Conservation (phyloP, 1,284 basidiomycete genomes). For the Volvariella volvacea region DNA sequence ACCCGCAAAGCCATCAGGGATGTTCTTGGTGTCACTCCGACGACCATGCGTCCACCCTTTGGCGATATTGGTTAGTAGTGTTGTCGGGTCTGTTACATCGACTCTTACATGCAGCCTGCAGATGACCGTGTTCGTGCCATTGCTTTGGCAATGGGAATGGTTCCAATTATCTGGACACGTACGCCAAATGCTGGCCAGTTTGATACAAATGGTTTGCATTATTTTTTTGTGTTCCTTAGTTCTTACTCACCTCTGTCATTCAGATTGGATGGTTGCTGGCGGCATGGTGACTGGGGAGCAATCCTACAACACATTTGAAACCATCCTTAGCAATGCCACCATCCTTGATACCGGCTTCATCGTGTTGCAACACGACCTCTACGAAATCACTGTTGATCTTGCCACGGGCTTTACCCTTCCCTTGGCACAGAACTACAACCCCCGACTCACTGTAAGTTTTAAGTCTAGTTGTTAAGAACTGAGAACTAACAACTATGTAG, state of each 20-base stretch:
- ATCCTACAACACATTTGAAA: constrained; percentile 52
- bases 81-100: not conserved
- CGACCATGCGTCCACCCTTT: constrained; percentile 56
- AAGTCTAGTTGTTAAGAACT: not conserved
- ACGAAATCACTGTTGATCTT: constrained; percentile 80
- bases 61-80: constrained; percentile 44
- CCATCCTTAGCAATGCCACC: constrained; percentile 57
- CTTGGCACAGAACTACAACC: constrained; percentile 52
- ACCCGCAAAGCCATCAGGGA: constrained; percentile 78
- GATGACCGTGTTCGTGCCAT: constrained; percentile 91
- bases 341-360: constrained; percentile 69
- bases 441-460: constrained; percentile 49
- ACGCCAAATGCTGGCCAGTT: constrained; percentile 54
- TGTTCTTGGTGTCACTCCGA: constrained; percentile 76
- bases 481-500: constrained; percentile 24
- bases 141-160: constrained; percentile 73
- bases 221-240: not conserved
- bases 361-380: constrained; percentile 86
- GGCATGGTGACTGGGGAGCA: constrained; percentile 56
- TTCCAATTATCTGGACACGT: constrained; percentile 77
- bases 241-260: constrained; percentile 8
- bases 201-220: constrained; percentile 66
- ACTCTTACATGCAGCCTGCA: constrained; percentile 15
- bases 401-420: constrained; percentile 85
- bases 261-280: constrained; percentile 80